These are phyloP conservation scores for Citrus sinensis DNA, from an alignment of 345 rosid species.

Conservation along the genomic window DNA sequence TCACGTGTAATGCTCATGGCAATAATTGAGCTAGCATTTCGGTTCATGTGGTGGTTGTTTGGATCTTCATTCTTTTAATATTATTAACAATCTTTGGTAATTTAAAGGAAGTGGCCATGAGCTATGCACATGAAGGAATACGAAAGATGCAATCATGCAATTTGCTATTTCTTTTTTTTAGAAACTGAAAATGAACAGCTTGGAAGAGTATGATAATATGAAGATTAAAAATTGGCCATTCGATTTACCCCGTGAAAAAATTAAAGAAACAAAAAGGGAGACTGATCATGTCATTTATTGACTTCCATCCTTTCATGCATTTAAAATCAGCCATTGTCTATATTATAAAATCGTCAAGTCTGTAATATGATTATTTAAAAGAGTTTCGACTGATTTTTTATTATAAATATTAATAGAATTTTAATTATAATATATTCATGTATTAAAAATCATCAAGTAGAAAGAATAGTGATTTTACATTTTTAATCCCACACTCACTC, in stretches of 20 bases:
- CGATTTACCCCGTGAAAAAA: neutral
- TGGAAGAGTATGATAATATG: neutral
- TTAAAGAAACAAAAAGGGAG: neutral
- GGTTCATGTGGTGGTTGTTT: neutral
- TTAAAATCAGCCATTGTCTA: neutral
- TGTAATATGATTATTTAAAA: no score
- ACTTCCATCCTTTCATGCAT: neutral
- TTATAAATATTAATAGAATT: no score
- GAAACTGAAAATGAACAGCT: neutral
- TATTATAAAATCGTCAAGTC: neutral
- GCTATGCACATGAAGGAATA: neutral
- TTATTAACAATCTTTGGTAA: neutral
- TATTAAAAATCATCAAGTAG: neutral
- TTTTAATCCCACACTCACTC: neutral
- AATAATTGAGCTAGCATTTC: conserved; percentile 3
- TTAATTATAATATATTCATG: fast-evolving
- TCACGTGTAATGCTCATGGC: neutral
- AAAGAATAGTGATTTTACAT: neutral
- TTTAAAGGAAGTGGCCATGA: neutral
- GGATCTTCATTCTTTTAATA: neutral
- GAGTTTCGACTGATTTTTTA: fast-evolving
- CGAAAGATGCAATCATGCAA: neutral
- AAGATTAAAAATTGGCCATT: neutral
- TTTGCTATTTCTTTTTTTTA: neutral
- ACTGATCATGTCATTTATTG: neutral